Evolutionary conservation across 306 rosid genomes (phyloP).

Genomic region (Sesbania bispinosa): DNA sequence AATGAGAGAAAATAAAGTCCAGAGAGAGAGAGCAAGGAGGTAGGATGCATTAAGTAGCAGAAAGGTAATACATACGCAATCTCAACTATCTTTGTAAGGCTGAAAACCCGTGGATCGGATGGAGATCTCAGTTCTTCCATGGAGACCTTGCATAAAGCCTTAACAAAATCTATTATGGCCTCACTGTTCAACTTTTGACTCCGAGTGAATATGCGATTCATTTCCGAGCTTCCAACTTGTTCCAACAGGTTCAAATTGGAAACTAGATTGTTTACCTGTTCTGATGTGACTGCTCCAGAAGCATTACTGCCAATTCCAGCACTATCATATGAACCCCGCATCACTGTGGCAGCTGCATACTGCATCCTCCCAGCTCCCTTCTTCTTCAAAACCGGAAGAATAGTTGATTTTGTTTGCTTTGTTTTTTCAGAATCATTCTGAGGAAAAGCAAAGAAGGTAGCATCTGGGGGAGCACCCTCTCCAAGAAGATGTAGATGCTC

Average conservation of each 20-base stretch:
- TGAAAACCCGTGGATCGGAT: constrained; percentile 97
- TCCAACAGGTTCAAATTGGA: constrained; percentile 95
- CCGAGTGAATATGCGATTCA: constrained; percentile 92
- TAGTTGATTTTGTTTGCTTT: constrained; percentile 76
- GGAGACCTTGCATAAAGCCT: constrained; percentile 97
- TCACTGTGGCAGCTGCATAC: constrained; percentile 78
- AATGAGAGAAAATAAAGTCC: background rate
- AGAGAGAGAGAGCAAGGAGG: constrained; percentile 5
- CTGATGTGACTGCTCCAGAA: constrained; percentile 80
- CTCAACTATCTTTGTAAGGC: constrained; percentile 99
- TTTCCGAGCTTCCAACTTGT: constrained; percentile 99
- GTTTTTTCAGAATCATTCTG: constrained; percentile 80
- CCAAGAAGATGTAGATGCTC: constrained; percentile 99
- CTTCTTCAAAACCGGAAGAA: constrained; percentile 86
- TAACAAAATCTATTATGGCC: constrained; percentile 95
- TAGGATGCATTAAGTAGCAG: constrained; percentile 12
- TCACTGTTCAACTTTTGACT: constrained; percentile 98
- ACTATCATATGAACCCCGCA: constrained; percentile 99
- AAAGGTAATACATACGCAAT: constrained; percentile 75
- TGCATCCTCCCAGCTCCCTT: constrained; percentile 97
- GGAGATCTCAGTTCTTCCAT: constrained; percentile 95
- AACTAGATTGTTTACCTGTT: constrained; percentile 92
- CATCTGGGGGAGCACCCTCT: constrained; percentile 99
- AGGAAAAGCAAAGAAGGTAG: constrained; percentile 94
- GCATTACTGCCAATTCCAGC: constrained; percentile 89